Evolutionary conservation across 495 filamentous ascomycete genomes (phyloP).

Genomic region (Letharia columbiana): DNA sequence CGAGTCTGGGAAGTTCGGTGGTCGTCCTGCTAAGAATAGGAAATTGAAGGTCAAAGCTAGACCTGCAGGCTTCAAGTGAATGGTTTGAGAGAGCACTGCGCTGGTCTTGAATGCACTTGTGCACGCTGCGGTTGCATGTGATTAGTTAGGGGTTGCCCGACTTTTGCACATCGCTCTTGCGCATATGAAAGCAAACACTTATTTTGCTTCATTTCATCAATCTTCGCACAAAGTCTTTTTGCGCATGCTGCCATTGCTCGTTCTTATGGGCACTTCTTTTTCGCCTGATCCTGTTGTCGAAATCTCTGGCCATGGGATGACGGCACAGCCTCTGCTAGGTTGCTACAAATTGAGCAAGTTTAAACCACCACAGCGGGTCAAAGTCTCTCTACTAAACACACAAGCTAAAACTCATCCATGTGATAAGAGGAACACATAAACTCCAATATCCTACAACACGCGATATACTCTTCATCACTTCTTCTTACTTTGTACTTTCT

Average conservation of each 20-base stretch:
- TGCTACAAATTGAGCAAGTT: constrained; percentile 1
- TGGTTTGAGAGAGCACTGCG: background rate
- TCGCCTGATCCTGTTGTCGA: background rate
- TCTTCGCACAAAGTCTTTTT: background rate
- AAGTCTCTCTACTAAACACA: background rate
- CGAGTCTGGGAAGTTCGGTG: constrained; percentile 37
- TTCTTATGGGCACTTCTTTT: background rate
- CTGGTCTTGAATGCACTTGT: background rate
- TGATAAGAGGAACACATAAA: background rate
- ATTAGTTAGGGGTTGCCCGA: background rate
- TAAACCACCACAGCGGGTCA: background rate
- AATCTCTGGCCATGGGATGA: background rate
- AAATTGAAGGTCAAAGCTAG: constrained; percentile 35
- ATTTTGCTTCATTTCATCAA: background rate
- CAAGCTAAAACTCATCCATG: background rate
- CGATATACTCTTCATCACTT: background rate
- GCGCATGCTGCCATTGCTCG: background rate
- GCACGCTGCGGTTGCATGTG: background rate
- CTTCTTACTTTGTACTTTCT: background rate
- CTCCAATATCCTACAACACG: background rate
- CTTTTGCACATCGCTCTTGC: background rate
- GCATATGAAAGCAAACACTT: background rate
- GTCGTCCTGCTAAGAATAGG: constrained; percentile 33
- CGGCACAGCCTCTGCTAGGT: background rate
- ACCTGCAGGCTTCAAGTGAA: constrained; percentile 33